Conservation (phyloP, 306 rosid genomes). For the Casuarina cunninghamiana region DNA sequence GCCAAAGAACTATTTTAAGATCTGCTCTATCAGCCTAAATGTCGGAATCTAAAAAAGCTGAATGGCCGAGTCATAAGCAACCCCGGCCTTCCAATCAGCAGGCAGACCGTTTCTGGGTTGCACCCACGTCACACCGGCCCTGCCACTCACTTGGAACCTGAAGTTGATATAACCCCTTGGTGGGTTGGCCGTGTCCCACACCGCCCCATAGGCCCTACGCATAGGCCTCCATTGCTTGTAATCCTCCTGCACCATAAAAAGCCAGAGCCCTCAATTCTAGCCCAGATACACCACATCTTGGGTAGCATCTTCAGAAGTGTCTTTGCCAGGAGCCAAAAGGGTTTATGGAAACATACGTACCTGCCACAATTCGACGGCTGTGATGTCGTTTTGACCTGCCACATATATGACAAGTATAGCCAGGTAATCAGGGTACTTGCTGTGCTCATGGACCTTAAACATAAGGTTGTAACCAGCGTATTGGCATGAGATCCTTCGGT, state of each 20-base stretch:
- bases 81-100: conserved; percentile 66
- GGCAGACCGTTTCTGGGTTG: conserved; percentile 56
- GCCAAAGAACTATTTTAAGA: no score
- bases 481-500: conserved; percentile 52
- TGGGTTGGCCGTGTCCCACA: conserved; percentile 62
- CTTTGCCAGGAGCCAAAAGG: no score
- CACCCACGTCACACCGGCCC: conserved; percentile 49
- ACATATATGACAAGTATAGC: conserved; percentile 48
- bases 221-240: conserved; percentile 58
- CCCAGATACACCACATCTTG: background rate
- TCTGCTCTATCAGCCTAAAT: no score
- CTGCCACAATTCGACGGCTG: conserved; percentile 53
- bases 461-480: conserved; percentile 42
- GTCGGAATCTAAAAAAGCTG: conserved; percentile 32
- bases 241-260: conserved; percentile 45
- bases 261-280: background rate
- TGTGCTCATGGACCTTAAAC: conserved; percentile 53
- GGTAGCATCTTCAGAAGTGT: no score
- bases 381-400: conserved; percentile 58
- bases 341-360: conserved; percentile 24
- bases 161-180: conserved; percentile 49
- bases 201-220: conserved; percentile 68
- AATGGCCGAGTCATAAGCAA: conserved; percentile 56
- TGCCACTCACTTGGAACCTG: conserved; percentile 67
- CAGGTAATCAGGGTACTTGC: conserved; percentile 61